Conservation (phyloP, 2,329 filamentous ascomycete genomes). For the Byssothecium circinans region DNA sequence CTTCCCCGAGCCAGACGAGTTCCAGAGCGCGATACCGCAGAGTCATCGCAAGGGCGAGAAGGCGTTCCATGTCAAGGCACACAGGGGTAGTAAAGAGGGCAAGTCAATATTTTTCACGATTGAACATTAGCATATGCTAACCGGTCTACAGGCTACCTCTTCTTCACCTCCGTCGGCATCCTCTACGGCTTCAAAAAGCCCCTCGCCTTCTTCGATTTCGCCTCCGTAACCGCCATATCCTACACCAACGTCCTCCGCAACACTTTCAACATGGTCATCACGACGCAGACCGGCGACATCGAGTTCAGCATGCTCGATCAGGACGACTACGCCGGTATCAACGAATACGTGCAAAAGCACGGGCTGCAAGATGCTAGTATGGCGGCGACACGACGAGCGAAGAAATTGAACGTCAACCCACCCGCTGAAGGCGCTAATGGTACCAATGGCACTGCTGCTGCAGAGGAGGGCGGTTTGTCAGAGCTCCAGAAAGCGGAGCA, state of each 20-base stretch:
- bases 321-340: conserved; percentile 63
- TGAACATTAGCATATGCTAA: conserved; percentile 12
- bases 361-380: conserved; percentile 65
- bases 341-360: conserved; percentile 63
- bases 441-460: conserved; percentile 23
- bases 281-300: conserved; percentile 56
- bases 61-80: conserved; percentile 65
- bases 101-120: background rate
- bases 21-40: conserved; percentile 62
- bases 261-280: conserved; percentile 66
- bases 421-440: conserved; percentile 29
- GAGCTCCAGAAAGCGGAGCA: conserved; percentile 45
- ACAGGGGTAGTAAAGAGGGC: conserved; percentile 68
- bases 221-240: conserved; percentile 60
- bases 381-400: conserved; percentile 61
- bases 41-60: conserved; percentile 64
- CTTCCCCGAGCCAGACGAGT: conserved; percentile 59
- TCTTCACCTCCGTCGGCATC: conserved; percentile 63
- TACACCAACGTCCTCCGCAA: conserved; percentile 67
- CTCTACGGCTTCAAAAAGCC: conserved; percentile 69
- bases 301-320: conserved; percentile 70
- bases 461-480: conserved; percentile 39
- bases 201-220: conserved; percentile 63
- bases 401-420: conserved; percentile 58
- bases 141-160: conserved; percentile 58